Percentiles rank a stretch among this genome's conserved stretches.
Evolutionary conservation across 306 rosid species (phyloP).

Genomic region (Cicer judaicum): DNA sequence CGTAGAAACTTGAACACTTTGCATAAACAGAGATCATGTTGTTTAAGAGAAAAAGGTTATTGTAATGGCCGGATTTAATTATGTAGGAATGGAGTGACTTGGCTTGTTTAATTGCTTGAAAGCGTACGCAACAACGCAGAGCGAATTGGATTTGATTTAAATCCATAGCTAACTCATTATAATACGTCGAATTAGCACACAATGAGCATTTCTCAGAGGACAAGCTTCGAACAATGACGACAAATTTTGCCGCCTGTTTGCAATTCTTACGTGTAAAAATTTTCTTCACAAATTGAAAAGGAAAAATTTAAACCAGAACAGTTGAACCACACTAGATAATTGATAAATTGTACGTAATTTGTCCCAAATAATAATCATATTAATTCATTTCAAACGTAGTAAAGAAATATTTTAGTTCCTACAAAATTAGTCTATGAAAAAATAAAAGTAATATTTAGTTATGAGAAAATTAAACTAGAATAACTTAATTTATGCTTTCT

Average conservation of each 20-base stretch:
- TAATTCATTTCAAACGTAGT: too few relatives aligned
- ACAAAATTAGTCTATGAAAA: too few relatives aligned
- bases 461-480: too few relatives aligned
- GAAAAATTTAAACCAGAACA: too few relatives aligned
- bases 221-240: slow-evolving; percentile 1
- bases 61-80: slow-evolving; percentile 59
- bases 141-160: slow-evolving; percentile 57
- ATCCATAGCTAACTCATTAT: slow-evolving; percentile 47
- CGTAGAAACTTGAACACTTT: slow-evolving; percentile 43
- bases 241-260: not conserved
- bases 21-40: slow-evolving; percentile 64
- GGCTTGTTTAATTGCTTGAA: slow-evolving; percentile 57
- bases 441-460: too few relatives aligned
- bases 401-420: too few relatives aligned
- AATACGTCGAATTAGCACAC: not conserved
- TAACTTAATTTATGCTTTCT: too few relatives aligned
- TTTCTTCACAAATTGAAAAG: too few relatives aligned
- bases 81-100: slow-evolving; percentile 65
- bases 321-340: too few relatives aligned
- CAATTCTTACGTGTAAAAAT: too few relatives aligned
- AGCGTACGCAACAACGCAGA: slow-evolving; percentile 61
- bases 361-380: too few relatives aligned
- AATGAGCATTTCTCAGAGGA: slow-evolving; percentile 4
- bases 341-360: too few relatives aligned
- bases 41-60: slow-evolving; percentile 59